Evolutionary conservation across 108 stramenopile species (phyloP), one percentile per base, ranked within the genome.

Genomic region (Discostella pseudostelligera): DNA sequence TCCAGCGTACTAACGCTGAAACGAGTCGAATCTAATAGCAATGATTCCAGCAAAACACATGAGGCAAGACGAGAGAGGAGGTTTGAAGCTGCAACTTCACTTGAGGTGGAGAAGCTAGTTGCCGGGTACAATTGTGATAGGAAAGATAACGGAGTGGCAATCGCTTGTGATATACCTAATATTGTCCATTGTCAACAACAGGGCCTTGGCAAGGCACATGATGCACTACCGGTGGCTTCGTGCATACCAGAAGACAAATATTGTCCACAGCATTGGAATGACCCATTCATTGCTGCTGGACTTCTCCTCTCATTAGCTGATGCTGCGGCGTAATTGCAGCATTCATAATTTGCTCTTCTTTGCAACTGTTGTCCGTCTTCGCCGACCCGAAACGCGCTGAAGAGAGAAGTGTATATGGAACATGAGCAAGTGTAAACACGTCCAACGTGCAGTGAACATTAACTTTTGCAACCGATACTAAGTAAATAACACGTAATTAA

Each of bases 1-100:
- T 84, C 86, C 10, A 78, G 75, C 49, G 86, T 94, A 43, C 77
- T 94, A 2, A 77, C 59, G 61, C 74, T 94, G 19, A 83, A 78
- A 56, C 71, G 93, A 36, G 89, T 94, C 14, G 89, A 94, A 64
- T 83, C 88, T 3, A 74, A 78, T 61, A n/a, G 89, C 90, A 47
- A 48, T 59, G 16, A 72, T 82, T n/a, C n/a, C n/a, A n/a, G n/a
- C n/a, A 87, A 89, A 68, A 94, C 93, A 0, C 85, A 81, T 8
- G 84, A 90, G 65, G 89, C 86, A 22, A 74, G 91, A 21, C 77
- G 91, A 26, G 82, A 72, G 6, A 82, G 88, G 13, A 93, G 89
- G 78, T 84, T 86, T 59, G 61, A 78, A 45, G 91, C 88, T 12
- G 70, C 83, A 4, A 48, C 54, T 22, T 86, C 91, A 13, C 82